These are phyloP conservation scores for Hanseniaspora nectarophila DNA, from an alignment of 805 yeast genomes.

Conservation along the genomic window DNA sequence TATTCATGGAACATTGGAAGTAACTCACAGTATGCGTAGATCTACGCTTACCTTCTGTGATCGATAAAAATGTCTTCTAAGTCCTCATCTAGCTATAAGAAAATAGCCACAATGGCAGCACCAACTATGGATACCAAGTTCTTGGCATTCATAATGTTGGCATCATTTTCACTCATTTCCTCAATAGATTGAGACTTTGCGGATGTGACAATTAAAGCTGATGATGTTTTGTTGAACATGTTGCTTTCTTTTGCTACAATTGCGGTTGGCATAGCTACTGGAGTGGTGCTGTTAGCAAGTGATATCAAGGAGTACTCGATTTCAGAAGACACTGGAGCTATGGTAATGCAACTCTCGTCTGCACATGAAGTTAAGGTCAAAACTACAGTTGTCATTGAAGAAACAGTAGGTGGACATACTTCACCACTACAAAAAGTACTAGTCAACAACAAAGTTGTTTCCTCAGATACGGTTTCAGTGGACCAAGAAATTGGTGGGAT, in stretches of 20 bases:
- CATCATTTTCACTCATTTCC: background rate
- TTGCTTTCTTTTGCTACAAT: background rate
- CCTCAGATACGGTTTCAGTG: background rate
- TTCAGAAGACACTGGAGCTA: slow-evolving; percentile 1
- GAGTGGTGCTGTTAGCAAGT: background rate
- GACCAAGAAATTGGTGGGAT: slow-evolving; percentile 3
- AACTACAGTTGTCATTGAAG: background rate
- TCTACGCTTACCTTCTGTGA: background rate
- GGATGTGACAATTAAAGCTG: background rate
- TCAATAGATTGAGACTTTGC: background rate
- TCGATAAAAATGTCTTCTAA: background rate
- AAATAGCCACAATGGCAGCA: background rate
- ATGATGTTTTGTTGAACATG: background rate
- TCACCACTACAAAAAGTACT: background rate
- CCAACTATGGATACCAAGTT: background rate
- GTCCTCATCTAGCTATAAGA: background rate
- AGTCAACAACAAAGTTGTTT: background rate
- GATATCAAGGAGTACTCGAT: slow-evolving; percentile 3
- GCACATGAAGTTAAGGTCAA: background rate
- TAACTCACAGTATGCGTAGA: background rate
- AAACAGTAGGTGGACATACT: background rate
- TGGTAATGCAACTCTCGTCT: background rate
- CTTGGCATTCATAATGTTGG: background rate
- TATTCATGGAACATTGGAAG: background rate
- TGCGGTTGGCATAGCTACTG: background rate